A percentile compares a stretch with the other conserved stretches of the same genome.
phyloP scores from a whole-genome alignment of 768 basidiomycete genomes.

The Suillus hirtellus region DNA sequence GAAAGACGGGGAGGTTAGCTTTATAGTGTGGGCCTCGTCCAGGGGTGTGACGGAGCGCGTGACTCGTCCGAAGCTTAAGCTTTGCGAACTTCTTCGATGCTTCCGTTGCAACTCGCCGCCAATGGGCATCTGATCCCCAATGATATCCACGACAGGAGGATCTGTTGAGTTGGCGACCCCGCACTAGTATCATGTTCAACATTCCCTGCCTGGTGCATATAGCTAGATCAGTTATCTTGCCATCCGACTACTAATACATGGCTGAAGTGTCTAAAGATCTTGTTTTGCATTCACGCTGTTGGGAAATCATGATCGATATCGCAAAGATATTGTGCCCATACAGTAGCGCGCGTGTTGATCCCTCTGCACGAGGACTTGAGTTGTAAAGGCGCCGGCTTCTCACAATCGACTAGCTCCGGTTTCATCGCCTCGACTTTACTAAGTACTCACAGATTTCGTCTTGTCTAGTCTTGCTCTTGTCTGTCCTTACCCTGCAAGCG shows the following conservation, averaged over 20 bases:
- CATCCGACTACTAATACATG: neutral
- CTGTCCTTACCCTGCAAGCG: neutral
- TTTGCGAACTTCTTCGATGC: conserved; percentile 8
- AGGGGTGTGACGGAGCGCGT: conserved; percentile 6
- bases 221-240: neutral
- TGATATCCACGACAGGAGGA: neutral
- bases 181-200: neutral
- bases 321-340: neutral
- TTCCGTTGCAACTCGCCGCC: conserved; percentile 3
- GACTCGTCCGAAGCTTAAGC: conserved; percentile 1
- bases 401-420: conserved; percentile 5
- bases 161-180: neutral
- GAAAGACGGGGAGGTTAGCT: neutral
- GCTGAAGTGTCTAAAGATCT: neutral
- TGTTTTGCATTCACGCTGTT: neutral
- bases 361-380: neutral
- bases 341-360: neutral
- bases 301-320: conserved; percentile 1
- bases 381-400: conserved; percentile 3
- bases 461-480: neutral
- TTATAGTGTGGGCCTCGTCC: conserved; percentile 3
- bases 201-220: neutral
- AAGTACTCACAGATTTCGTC: neutral
- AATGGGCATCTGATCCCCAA: neutral
- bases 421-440: neutral